phyloP scores from a whole-genome alignment of 2,329 filamentous ascomycete genomes.

The Cercospora sp. region DNA sequence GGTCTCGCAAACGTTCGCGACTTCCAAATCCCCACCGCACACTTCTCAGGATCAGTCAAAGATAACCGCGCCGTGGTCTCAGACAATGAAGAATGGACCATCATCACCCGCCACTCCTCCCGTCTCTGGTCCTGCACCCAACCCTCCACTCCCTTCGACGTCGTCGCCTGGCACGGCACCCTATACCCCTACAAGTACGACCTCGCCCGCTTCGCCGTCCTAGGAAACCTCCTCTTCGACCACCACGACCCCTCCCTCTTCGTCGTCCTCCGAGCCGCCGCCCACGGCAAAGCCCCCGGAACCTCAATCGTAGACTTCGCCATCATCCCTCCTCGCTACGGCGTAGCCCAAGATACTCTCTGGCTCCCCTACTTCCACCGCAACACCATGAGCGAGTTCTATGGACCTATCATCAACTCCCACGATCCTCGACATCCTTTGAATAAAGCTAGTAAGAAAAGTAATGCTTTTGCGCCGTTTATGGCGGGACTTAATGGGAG shows the following conservation, averaged over 20 bases:
- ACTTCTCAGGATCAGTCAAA: slow-evolving; percentile 45
- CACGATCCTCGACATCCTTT: slow-evolving; percentile 54
- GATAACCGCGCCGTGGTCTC: slow-evolving; percentile 6
- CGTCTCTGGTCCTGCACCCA: slow-evolving; percentile 42
- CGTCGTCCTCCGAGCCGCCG: slow-evolving; percentile 63
- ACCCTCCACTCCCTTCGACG: slow-evolving; percentile 65
- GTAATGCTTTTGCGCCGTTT: slow-evolving; percentile 16
- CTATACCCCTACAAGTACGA: slow-evolving; percentile 61
- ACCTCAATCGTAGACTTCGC: slow-evolving; percentile 66
- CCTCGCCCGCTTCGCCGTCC: slow-evolving; percentile 57
- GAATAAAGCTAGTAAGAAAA: slow-evolving; percentile 13
- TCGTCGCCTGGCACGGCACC: slow-evolving; percentile 68
- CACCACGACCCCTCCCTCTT: slow-evolving; percentile 66
- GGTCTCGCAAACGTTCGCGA: slow-evolving; percentile 64
- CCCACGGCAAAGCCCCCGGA: slow-evolving; percentile 48
- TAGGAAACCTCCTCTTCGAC: slow-evolving; percentile 58
- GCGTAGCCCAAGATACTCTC: slow-evolving; percentile 67
- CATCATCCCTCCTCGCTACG: slow-evolving; percentile 68
- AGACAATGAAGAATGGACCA: slow-evolving; percentile 17
- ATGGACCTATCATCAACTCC: slow-evolving; percentile 56
- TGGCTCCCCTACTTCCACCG: slow-evolving; percentile 71
- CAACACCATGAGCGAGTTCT: slow-evolving; percentile 65
- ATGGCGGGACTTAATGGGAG: slow-evolving; percentile 20
- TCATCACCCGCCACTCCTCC: slow-evolving; percentile 14
- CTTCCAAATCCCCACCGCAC: slow-evolving; percentile 61